Evolutionary conservation across 768 basidiomycete genomes (phyloP), one percentile per base, ranked within the genome.

Genomic region (Dictyophora rubrovolvata): DNA sequence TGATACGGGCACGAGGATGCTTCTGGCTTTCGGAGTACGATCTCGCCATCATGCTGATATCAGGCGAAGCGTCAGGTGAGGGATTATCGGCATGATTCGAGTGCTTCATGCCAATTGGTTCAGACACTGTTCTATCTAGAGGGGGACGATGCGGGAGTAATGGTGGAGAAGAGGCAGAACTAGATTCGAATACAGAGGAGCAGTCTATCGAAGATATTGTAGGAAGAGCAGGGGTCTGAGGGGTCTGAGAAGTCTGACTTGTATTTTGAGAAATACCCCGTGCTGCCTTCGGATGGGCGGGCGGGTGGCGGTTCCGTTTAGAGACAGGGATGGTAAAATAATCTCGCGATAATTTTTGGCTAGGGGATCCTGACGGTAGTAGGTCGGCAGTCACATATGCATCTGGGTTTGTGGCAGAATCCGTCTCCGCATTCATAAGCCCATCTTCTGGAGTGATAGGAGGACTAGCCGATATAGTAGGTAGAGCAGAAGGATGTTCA

Each of bases 151-250:
- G 7, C 42, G n/a, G 42, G n/a, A 64, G 66, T n/a, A 59, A 21
- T 16, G 67, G 65, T 56, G 67, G 70, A 48, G 70, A 70, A 53
- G 50, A 3, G 46, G 14, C 23, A 8, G 57, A 48, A 52, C 50
- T 52, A 22, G 57, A 10, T 37, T 59, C 57, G 21, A 59, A 59
- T n/a, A 59, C 57, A 16, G 57, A 28, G 14, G 34, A 10, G 34
- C 48, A 42, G n/a, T 20, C 23, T 1, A 35, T 22, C 14, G 48
- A 33, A 47, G 20, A 35, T 37, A 12, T 22, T 56, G 21, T 28
- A 18, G 23, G 18, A 22, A 16, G 33, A 17, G 18, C n/a, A 36
- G 49, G 11, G n/a, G n/a, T n/a, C n/a, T n/a, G n/a, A n/a, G n/a
- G n/a, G n/a, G n/a, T n/a, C n/a, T n/a, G n/a, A 34, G 42, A 42